A percentile compares a stretch with the other conserved stretches of the same genome.
Evolutionary conservation across 1,139 yeast genomes (phyloP).

Genomic region (Scheffersomyces quercinus): DNA sequence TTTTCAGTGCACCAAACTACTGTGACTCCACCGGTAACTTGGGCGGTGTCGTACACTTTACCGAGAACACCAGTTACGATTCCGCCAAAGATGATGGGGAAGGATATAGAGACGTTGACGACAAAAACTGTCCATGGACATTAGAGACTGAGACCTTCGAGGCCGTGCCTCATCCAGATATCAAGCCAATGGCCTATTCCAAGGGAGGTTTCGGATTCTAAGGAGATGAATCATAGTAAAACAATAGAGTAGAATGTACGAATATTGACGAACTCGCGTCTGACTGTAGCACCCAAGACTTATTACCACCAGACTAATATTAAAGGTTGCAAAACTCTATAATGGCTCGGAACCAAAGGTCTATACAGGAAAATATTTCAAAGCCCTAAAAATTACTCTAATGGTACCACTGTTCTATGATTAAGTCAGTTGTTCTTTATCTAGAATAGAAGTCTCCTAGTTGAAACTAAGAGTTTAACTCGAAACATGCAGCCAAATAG

Average conservation of each 20-base stretch:
- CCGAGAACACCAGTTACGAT: slow-evolving; percentile 36
- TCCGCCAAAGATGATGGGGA: slow-evolving; percentile 41
- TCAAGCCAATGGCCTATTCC: slow-evolving; percentile 97
- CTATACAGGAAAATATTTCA: not conserved
- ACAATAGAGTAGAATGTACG: not conserved
- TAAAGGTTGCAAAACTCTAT: no score
- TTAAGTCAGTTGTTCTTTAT: no score
- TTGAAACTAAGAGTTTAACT: not conserved
- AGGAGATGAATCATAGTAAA: not conserved
- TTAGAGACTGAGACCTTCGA: slow-evolving; percentile 60
- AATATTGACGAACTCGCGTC: no score
- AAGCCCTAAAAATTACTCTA: not conserved
- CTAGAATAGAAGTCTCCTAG: not conserved
- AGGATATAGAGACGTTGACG: slow-evolving; percentile 52
- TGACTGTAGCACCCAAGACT: no score
- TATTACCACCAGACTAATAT: no score
- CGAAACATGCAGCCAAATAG: slow-evolving; percentile 4
- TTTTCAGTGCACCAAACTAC: slow-evolving; percentile 96
- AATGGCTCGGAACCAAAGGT: not conserved
- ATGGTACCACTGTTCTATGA: no score
- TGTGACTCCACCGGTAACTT: slow-evolving; percentile 89
- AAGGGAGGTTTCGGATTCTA: slow-evolving; percentile 55
- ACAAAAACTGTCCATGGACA: slow-evolving; percentile 46
- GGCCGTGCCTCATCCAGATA: slow-evolving; percentile 88
- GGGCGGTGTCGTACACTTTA: slow-evolving; percentile 81